phyloP scores from a whole-genome alignment of 495 filamentous ascomycete genomes.

The Staphylotrichum longicolle region DNA sequence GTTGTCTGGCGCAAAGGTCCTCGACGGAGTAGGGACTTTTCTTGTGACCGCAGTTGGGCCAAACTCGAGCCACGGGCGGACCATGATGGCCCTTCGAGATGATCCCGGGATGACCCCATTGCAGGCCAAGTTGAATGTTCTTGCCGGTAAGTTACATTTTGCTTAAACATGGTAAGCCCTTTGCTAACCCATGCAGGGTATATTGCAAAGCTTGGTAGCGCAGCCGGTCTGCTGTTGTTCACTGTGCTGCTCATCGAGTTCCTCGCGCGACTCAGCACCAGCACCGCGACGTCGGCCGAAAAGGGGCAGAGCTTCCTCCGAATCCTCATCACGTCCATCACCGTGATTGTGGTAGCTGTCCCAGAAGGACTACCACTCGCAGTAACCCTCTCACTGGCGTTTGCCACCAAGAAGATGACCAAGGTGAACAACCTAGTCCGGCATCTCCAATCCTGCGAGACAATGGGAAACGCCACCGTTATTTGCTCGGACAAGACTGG shows the following conservation, averaged over 20 bases:
- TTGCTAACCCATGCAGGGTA: constrained; percentile 37
- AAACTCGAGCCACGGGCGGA: constrained; percentile 77
- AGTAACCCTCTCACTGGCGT: constrained; percentile 84
- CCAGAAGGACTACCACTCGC: constrained; percentile 87
- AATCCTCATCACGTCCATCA: constrained; percentile 89
- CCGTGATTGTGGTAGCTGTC: constrained; percentile 90
- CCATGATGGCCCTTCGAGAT: constrained; percentile 83
- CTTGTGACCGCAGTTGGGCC: constrained; percentile 77
- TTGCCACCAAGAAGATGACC: constrained; percentile 87
- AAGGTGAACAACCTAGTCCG: constrained; percentile 90
- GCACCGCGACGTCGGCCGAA: constrained; percentile 51
- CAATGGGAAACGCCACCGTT: constrained; percentile 90
- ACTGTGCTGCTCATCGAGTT: constrained; percentile 85
- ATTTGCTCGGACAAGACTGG: constrained; percentile 96
- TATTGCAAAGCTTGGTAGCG: constrained; percentile 76
- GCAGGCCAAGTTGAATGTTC: constrained; percentile 77
- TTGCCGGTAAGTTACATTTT: constrained; percentile 55
- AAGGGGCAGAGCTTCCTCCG: constrained; percentile 84
- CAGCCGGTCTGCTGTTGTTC: constrained; percentile 64
- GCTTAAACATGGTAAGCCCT: background rate
- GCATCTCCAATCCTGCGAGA: constrained; percentile 81
- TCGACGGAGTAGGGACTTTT: constrained; percentile 80
- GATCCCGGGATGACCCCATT: constrained; percentile 82
- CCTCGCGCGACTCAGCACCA: constrained; percentile 57
- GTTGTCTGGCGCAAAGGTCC: constrained; percentile 82